Evolutionary conservation across 371 early-diverging fungal genomes (phyloP).

Genomic region (Polyrhizophydium stewartii): DNA sequence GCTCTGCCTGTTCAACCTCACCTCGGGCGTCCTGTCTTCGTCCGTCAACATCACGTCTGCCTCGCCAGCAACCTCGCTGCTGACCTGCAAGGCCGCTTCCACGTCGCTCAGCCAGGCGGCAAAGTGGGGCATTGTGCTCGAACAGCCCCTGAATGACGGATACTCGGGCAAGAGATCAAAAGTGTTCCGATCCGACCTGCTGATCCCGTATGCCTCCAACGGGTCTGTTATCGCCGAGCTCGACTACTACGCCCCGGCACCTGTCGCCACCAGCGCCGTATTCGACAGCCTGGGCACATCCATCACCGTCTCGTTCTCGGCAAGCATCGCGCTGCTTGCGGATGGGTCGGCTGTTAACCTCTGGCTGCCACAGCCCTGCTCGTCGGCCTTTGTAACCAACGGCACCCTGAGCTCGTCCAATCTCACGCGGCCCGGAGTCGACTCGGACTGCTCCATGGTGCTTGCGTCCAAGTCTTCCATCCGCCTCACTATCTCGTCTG

Average conservation of each 20-base stretch:
- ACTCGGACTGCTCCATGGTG: constrained; percentile 1
- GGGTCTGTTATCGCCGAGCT: background rate
- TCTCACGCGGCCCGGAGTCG: constrained; percentile 2
- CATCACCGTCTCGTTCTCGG: background rate
- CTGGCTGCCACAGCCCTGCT: background rate
- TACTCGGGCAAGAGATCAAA: background rate
- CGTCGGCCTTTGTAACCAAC: constrained; percentile 2
- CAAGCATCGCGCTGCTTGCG: background rate
- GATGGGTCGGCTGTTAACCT: background rate
- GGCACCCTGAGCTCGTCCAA: background rate
- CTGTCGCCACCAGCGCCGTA: background rate
- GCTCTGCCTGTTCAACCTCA: background rate
- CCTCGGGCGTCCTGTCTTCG: background rate
- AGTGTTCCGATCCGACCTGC: background rate
- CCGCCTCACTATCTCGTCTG: background rate
- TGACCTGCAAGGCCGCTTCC: too few species aligned
- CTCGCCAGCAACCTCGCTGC: background rate
- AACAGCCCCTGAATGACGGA: background rate
- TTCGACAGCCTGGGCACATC: background rate
- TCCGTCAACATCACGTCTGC: background rate
- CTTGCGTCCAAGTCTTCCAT: background rate
- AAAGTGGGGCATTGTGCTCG: background rate
- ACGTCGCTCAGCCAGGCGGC: background rate
- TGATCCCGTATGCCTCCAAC: background rate
- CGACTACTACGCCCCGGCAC: background rate